Conservation (phyloP, 306 rosid species). For the Begonia loranthoides region DNA sequence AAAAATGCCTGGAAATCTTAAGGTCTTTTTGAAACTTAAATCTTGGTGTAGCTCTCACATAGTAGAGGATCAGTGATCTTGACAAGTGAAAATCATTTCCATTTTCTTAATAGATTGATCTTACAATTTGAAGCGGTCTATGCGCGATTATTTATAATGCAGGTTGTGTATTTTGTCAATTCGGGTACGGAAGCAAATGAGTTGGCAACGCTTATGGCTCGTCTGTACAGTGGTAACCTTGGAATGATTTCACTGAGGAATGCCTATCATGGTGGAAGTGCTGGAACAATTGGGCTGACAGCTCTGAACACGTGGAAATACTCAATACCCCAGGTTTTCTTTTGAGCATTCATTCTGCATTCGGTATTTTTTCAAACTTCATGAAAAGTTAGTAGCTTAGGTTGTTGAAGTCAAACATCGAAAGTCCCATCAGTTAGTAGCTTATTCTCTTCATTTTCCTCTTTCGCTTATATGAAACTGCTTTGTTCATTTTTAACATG, state of each 20-base stretch:
- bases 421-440: too few species aligned
- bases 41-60: too few species aligned
- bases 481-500: too few species aligned
- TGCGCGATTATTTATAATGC: constrained; percentile 10
- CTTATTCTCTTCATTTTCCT: too few species aligned
- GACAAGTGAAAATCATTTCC: too few species aligned
- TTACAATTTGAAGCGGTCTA: too few species aligned
- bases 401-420: too few species aligned
- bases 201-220: constrained; percentile 89
- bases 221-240: constrained; percentile 63
- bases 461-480: too few species aligned
- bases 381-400: too few species aligned
- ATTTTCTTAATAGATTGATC: too few species aligned
- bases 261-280: constrained; percentile 91
- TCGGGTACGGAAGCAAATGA: constrained; percentile 94
- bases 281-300: constrained; percentile 60
- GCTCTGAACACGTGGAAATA: constrained; percentile 86
- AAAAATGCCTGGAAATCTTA: constrained; percentile 80
- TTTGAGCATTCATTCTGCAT: not conserved
- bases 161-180: constrained; percentile 91
- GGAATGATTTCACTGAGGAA: constrained; percentile 86
- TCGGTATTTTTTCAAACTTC: too few species aligned
- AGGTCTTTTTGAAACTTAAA: constrained; percentile 19
- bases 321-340: constrained; percentile 74
- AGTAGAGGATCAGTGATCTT: too few species aligned